Conservation (phyloP, 495 filamentous ascomycete species). For the Niebla homalea region DNA sequence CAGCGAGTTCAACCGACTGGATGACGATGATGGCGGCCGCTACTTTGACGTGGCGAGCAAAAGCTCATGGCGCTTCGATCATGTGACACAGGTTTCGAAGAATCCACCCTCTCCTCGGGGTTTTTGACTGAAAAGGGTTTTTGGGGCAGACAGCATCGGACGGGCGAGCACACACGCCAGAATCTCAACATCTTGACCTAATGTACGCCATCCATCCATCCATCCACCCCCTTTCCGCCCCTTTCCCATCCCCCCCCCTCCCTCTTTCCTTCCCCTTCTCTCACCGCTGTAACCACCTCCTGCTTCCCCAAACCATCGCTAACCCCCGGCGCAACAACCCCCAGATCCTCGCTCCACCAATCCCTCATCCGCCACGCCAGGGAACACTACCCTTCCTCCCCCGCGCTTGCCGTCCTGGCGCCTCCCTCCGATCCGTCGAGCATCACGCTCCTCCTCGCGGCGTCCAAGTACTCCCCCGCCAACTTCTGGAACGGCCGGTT, state of each 20-base stretch:
- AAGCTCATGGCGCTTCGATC: slow-evolving; percentile 78
- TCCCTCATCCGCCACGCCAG: slow-evolving; percentile 59
- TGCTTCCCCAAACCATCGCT: too few species aligned
- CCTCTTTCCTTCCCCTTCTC: slow-evolving; percentile 3
- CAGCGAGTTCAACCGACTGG: slow-evolving; percentile 71
- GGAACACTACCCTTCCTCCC: slow-evolving; percentile 80
- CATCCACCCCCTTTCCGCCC: slow-evolving; percentile 4
- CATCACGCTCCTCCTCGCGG: slow-evolving; percentile 73
- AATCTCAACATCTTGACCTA: slow-evolving; percentile 64
- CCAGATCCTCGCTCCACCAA: slow-evolving; percentile 69
- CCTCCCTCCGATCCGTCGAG: slow-evolving; percentile 39
- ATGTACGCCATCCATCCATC: slow-evolving; percentile 46
- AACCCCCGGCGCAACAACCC: background rate
- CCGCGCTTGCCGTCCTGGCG: slow-evolving; percentile 64
- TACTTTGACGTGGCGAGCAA: slow-evolving; percentile 84
- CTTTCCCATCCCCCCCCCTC: background rate
- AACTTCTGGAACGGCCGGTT: slow-evolving; percentile 99
- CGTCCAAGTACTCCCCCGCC: slow-evolving; percentile 92
- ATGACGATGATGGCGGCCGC: slow-evolving; percentile 54
- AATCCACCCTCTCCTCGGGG: too few species aligned
- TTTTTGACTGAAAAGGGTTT: background rate
- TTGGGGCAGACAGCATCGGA: slow-evolving; percentile 59
- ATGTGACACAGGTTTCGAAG: slow-evolving; percentile 54
- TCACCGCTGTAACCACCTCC: background rate
- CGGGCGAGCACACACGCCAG: slow-evolving; percentile 66